phyloP scores from a whole-genome alignment of 2,329 filamentous ascomycete species.

The Penicillium sp. region DNA sequence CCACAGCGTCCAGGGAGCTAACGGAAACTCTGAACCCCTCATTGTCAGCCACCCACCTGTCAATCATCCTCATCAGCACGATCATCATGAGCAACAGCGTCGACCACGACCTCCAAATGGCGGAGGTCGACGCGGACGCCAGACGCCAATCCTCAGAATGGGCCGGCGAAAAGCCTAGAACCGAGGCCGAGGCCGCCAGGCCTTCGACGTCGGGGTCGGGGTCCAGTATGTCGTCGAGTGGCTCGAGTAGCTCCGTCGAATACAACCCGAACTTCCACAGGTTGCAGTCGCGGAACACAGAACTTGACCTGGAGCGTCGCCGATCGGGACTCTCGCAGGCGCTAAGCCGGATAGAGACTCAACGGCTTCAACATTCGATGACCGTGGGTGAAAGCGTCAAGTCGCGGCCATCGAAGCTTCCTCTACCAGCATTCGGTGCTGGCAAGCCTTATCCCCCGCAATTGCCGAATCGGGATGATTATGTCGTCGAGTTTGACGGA shows the following conservation, averaged over 20 bases:
- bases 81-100: conserved; percentile 15
- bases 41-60: not conserved
- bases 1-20: not conserved
- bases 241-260: conserved; percentile 31
- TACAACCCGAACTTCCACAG: conserved; percentile 31
- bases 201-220: conserved; percentile 14
- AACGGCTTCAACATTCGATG: conserved; percentile 42
- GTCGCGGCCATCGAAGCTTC: conserved; percentile 26
- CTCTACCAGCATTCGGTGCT: conserved; percentile 31
- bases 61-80: too few species aligned
- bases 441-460: conserved; percentile 56
- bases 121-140: conserved; percentile 17
- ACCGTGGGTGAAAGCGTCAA: conserved; percentile 35
- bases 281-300: conserved; percentile 35
- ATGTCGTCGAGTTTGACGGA: conserved; percentile 60
- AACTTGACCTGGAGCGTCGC: conserved; percentile 34
- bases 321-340: conserved; percentile 27
- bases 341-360: conserved; percentile 35
- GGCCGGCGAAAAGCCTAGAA: conserved; percentile 13
- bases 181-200: conserved; percentile 16
- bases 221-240: conserved; percentile 20
- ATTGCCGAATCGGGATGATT: conserved; percentile 55
- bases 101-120: conserved; percentile 12
- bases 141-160: conserved; percentile 2
- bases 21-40: not conserved